A percentile compares a stretch with the other conserved stretches of the same genome.
These are phyloP conservation scores for Botrytis squamosa DNA, from an alignment of 2,329 filamentous ascomycete species.

Conservation along the genomic window DNA sequence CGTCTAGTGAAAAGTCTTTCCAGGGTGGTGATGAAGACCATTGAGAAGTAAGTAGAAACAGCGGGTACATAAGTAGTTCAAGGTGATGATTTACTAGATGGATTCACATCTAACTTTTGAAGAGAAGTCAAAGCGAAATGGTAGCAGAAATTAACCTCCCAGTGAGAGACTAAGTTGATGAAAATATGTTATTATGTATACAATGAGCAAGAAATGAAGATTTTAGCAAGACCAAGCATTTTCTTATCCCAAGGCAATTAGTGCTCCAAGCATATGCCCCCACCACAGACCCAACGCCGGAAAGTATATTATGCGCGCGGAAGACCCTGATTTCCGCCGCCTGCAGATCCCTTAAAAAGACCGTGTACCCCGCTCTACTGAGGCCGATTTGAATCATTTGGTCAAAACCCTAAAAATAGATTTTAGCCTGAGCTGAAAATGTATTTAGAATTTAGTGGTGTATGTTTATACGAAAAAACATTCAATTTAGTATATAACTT, in stretches of 20 bases:
- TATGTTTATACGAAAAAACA: too few relatives aligned
- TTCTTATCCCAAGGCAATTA: background rate
- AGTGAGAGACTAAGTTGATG: background rate
- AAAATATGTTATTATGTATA: background rate
- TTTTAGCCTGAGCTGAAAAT: too few relatives aligned
- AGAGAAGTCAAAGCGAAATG: background rate
- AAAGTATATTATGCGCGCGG: background rate
- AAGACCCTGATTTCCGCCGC: background rate
- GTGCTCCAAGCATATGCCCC: background rate
- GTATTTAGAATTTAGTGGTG: too few relatives aligned
- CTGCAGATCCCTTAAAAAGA: background rate
- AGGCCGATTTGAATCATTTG: too few relatives aligned
- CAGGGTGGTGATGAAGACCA: background rate
- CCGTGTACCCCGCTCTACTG: too few relatives aligned
- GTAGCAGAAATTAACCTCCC: accelerated
- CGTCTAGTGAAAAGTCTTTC: accelerated
- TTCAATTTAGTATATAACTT: too few relatives aligned
- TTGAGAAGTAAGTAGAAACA: too few relatives aligned
- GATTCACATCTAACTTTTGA: too few relatives aligned
- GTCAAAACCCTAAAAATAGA: too few relatives aligned
- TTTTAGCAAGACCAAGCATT: background rate
- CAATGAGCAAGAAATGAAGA: background rate
- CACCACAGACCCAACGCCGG: background rate
- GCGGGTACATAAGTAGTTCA: too few relatives aligned
- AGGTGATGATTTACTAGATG: too few relatives aligned